Conservation (phyloP, 1,139 yeast genomes). For the Kurtzmaniella quercitrusa region DNA sequence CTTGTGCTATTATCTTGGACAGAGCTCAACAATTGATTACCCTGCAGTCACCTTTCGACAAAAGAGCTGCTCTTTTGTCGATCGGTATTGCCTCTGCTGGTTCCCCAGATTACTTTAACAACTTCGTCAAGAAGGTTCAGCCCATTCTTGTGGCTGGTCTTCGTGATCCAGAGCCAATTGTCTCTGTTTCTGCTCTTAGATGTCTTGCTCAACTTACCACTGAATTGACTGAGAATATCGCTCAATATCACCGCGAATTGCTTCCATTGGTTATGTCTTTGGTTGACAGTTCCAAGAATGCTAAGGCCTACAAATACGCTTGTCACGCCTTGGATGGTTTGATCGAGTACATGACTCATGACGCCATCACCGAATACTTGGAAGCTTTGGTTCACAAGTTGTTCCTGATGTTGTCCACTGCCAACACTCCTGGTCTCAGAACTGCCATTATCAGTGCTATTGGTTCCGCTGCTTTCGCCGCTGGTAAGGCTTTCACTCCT, state of each 20-base stretch:
- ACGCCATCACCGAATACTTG: conserved; percentile 75
- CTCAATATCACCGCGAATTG: conserved; percentile 76
- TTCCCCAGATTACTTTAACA: conserved; percentile 86
- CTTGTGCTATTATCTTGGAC: conserved; percentile 73
- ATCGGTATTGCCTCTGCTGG: conserved; percentile 86
- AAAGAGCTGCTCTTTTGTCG: conserved; percentile 84
- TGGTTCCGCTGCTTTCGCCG: conserved; percentile 95
- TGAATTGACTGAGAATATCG: conserved; percentile 80
- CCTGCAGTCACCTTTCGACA: conserved; percentile 59
- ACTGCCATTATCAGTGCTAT: conserved; percentile 92
- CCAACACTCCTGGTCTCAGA: conserved; percentile 66
- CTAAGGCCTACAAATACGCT: conserved; percentile 85
- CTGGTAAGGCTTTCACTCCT: conserved; percentile 84
- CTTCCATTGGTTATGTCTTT: conserved; percentile 84
- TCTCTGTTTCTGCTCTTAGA: conserved; percentile 82
- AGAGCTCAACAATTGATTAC: conserved; percentile 57
- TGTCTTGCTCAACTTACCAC: conserved; percentile 74
- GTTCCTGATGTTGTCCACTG: conserved; percentile 71
- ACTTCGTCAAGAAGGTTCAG: conserved; percentile 62
- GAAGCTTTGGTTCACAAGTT: conserved; percentile 89
- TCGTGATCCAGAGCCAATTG: conserved; percentile 72
- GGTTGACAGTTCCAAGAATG: conserved; percentile 81
- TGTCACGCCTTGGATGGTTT: conserved; percentile 89
- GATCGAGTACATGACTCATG: conserved; percentile 86
- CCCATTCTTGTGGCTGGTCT: conserved; percentile 74